Conservation (phyloP, 23 red algal species). For the Rhodosorus marinus region DNA sequence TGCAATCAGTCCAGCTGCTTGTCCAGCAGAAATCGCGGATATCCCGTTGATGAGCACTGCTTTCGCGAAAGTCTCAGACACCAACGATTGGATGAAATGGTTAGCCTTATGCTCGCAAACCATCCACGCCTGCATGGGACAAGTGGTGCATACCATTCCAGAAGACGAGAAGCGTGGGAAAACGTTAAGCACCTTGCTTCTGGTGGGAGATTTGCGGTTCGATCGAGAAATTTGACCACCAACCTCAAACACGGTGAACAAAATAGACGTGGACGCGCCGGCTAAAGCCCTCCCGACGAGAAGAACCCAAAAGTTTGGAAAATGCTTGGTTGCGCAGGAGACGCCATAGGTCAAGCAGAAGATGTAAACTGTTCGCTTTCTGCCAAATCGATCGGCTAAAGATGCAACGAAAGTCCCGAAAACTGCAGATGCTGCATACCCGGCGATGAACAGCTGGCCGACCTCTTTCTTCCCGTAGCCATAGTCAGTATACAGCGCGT, state of each 20-base stretch:
- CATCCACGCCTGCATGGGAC: too few relatives aligned
- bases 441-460: conserved; percentile 83
- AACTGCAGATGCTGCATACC: conserved; percentile 72
- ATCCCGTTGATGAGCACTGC: conserved; percentile 86
- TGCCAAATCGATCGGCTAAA: conserved; percentile 72
- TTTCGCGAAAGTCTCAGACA: conserved; percentile 75
- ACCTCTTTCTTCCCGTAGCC: conserved; percentile 78
- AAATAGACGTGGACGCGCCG: conserved; percentile 70
- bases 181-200: too few relatives aligned
- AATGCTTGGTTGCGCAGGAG: conserved; percentile 89
- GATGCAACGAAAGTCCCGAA: conserved; percentile 82
- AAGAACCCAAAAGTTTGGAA: conserved; percentile 47
- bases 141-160: too few relatives aligned
- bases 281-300: conserved; percentile 64
- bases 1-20: conserved; percentile 57
- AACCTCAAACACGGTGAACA: conserved; percentile 95
- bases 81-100: conserved; percentile 8
- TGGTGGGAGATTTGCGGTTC: too few relatives aligned
- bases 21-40: conserved; percentile 67
- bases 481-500: conserved; percentile 85
- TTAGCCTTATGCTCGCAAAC: conserved; percentile 75
- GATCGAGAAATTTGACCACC: too few relatives aligned
- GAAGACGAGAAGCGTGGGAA: too few relatives aligned
- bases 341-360: conserved; percentile 50
- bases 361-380: conserved; percentile 39